These are phyloP conservation scores for Hyaloscypha hepaticicola DNA, from an alignment of 495 filamentous ascomycete genomes.

Conservation along the genomic window DNA sequence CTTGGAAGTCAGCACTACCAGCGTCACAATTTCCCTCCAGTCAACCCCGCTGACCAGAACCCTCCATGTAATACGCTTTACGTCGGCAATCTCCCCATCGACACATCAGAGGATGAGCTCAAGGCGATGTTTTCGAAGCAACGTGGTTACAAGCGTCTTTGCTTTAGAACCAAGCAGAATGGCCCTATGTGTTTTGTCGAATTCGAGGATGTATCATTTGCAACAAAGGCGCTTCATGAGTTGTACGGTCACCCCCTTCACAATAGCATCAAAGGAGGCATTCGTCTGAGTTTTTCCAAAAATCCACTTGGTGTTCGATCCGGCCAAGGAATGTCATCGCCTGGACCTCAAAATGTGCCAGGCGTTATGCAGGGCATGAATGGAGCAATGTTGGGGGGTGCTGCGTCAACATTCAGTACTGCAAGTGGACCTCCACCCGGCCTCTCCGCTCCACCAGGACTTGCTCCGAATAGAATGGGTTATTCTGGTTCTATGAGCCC, in stretches of 20 bases:
- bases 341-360: slow-evolving; percentile 56
- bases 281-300: slow-evolving; percentile 97
- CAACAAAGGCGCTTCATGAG: slow-evolving; percentile 89
- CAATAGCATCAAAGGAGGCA: slow-evolving; percentile 94
- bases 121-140: slow-evolving; percentile 94
- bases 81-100: slow-evolving; percentile 91
- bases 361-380: slow-evolving; percentile 50
- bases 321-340: slow-evolving; percentile 60
- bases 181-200: slow-evolving; percentile 99
- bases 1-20: slow-evolving; percentile 58
- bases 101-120: slow-evolving; percentile 94
- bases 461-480: slow-evolving; percentile 45
- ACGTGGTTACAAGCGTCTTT: slow-evolving; percentile 93
- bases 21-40: slow-evolving; percentile 74
- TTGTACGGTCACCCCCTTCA: slow-evolving; percentile 86
- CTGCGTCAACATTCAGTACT: slow-evolving; percentile 60
- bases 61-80: slow-evolving; percentile 98
- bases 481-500: slow-evolving; percentile 30
- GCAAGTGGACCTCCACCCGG: slow-evolving; percentile 76
- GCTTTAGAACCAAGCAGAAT: slow-evolving; percentile 96
- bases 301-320: slow-evolving; percentile 93
- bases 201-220: slow-evolving; percentile 92
- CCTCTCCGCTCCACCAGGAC: slow-evolving; percentile 66
- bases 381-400: slow-evolving; percentile 48
- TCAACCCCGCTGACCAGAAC: slow-evolving; percentile 95